These are phyloP conservation scores for Quercus lobata DNA, from an alignment of 331 rosid species.

Conservation along the genomic window DNA sequence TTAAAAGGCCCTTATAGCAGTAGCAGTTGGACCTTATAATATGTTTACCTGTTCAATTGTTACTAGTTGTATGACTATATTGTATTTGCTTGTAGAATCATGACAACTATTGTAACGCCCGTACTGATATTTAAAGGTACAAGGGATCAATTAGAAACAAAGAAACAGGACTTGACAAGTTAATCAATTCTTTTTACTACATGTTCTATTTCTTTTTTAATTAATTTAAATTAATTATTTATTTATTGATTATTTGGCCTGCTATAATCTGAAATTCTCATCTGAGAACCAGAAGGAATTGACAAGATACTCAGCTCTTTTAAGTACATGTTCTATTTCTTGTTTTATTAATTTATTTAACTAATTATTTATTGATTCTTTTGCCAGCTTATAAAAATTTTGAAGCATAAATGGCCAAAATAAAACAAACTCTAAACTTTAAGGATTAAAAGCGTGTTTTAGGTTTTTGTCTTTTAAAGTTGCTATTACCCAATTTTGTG, in stretches of 20 bases:
- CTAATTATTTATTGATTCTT: no score
- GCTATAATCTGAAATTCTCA: neutral
- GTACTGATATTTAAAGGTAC: constrained; percentile 8
- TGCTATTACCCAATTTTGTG: no score
- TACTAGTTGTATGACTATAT: constrained; percentile 34
- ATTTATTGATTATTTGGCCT: neutral
- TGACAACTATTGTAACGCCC: constrained; percentile 17
- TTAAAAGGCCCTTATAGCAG: constrained; percentile 32
- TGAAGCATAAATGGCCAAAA: no score
- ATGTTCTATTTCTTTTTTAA: neutral
- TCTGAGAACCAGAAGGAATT: no score
- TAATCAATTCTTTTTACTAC: neutral
- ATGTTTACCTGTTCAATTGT: constrained; percentile 21
- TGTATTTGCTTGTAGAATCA: constrained; percentile 36
- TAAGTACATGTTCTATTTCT: no score
- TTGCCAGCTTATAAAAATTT: no score
- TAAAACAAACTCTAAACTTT: no score
- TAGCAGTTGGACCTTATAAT: constrained; percentile 21
- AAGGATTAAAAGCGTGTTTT: no score
- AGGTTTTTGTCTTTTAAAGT: no score
- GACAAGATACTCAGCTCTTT: no score
- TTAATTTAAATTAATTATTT: neutral
- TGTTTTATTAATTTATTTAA: no score
- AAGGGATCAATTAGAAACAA: neutral
- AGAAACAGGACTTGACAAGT: neutral